A percentile compares a stretch with the other conserved stretches of the same genome.
Conservation (phyloP, 139 green algal genomes). For the Tetradesmus obliquus region DNA sequence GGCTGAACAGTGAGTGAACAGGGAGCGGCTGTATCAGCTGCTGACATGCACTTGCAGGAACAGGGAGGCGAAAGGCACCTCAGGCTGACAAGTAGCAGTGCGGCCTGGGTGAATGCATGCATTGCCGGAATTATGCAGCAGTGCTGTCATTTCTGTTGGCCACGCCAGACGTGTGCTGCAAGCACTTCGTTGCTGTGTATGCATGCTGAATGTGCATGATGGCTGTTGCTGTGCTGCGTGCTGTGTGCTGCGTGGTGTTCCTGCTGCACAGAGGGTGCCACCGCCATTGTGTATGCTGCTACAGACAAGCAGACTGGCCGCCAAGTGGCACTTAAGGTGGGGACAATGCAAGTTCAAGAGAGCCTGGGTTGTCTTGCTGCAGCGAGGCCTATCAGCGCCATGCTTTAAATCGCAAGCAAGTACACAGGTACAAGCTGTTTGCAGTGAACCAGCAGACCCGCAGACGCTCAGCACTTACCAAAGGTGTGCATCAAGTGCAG, state of each 20-base stretch:
- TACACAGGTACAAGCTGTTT: background rate
- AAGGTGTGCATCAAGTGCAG: too few species aligned
- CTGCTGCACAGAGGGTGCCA: slow-evolving; percentile 33
- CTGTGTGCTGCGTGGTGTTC: background rate
- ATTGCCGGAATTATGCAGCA: too few species aligned
- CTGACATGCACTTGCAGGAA: background rate
- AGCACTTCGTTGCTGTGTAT: background rate
- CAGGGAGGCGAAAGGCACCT: background rate
- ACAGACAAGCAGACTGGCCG: slow-evolving; percentile 22
- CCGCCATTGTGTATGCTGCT: slow-evolving; percentile 43
- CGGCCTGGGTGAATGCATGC: too few species aligned
- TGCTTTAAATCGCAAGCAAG: background rate
- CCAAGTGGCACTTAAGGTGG: slow-evolving; percentile 46
- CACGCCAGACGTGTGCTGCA: background rate
- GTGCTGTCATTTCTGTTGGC: too few species aligned
- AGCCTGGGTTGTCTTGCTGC: background rate
- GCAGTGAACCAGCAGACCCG: too few species aligned
- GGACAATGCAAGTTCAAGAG: background rate
- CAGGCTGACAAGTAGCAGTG: too few species aligned
- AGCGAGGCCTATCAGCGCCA: too few species aligned
- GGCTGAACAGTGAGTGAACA: slow-evolving; percentile 34
- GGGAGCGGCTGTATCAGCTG: background rate
- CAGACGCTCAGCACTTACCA: too few species aligned
- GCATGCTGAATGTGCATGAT: background rate
- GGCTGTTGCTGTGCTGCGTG: background rate